Evolutionary conservation across 106 monocot genomes (phyloP).

Genomic region (Platanthera zijinensis): DNA sequence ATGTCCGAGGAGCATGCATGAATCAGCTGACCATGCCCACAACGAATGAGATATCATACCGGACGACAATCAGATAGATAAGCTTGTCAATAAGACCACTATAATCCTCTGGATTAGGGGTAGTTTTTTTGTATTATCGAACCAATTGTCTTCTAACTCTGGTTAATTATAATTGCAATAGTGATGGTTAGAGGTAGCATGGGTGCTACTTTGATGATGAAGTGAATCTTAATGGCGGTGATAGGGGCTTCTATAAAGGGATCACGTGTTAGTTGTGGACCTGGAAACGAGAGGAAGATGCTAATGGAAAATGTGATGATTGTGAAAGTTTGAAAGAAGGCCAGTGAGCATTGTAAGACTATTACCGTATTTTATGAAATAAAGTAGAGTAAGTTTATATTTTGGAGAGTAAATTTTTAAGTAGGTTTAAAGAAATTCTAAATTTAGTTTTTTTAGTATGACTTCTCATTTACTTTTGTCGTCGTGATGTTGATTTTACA

Average conservation of each 20-base stretch:
- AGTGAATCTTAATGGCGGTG: not conserved
- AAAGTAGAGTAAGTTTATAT: not conserved
- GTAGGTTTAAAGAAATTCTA: too few species aligned
- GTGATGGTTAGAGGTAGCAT: not conserved
- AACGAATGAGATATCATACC: too few species aligned
- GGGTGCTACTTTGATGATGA: not conserved
- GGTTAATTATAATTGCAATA: not conserved
- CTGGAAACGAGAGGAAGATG: not conserved
- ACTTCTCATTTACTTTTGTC: too few species aligned
- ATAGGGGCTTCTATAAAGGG: not conserved
- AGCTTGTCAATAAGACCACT: too few species aligned
- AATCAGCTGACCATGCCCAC: too few species aligned
- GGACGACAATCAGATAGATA: too few species aligned
- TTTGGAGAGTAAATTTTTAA: not conserved
- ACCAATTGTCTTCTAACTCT: not conserved
- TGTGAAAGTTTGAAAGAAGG: not conserved
- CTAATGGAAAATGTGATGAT: not conserved
- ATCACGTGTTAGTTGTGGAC: not conserved
- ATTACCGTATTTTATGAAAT: not conserved
- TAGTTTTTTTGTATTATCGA: not conserved
- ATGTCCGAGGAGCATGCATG: too few species aligned
- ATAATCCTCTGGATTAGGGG: too few species aligned
- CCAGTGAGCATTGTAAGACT: too few species aligned
- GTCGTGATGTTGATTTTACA: too few species aligned
- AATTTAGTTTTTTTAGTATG: too few species aligned